Evolutionary conservation across 2,329 filamentous ascomycete species (phyloP).

Genomic region (Byssochlamys sp.): DNA sequence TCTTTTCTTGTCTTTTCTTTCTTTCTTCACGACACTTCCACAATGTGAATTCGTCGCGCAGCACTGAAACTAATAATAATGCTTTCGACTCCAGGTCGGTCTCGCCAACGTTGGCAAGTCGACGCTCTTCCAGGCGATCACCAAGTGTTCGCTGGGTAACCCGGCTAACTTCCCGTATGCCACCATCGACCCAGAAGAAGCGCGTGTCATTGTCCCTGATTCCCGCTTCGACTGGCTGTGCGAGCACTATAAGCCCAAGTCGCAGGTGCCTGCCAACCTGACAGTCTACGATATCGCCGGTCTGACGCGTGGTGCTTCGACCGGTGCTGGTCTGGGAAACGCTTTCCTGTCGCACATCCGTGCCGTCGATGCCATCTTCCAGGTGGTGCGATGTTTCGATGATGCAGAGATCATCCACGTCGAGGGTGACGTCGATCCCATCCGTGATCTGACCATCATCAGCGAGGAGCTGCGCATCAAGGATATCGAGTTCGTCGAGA

Average conservation of each 20-base stretch:
- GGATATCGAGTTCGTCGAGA: slow-evolving; percentile 97
- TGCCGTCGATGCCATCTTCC: slow-evolving; percentile 94
- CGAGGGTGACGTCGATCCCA: slow-evolving; percentile 93
- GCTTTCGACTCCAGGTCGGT: slow-evolving; percentile 59
- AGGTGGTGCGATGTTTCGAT: slow-evolving; percentile 93
- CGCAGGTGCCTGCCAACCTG: slow-evolving; percentile 87
- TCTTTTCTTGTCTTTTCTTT: background rate
- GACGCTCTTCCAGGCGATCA: slow-evolving; percentile 98
- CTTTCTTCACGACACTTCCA: background rate
- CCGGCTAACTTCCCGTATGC: slow-evolving; percentile 99
- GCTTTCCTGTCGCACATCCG: slow-evolving; percentile 97
- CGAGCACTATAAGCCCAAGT: slow-evolving; percentile 96
- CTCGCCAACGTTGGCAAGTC: slow-evolving; percentile 99
- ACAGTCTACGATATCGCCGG: slow-evolving; percentile 98
- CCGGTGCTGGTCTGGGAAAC: slow-evolving; percentile 93
- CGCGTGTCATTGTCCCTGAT: slow-evolving; percentile 92
- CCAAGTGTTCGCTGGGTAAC: slow-evolving; percentile 93
- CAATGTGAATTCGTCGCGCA: background rate
- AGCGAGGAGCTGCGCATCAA: slow-evolving; percentile 92
- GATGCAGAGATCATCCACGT: slow-evolving; percentile 99
- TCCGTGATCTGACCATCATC: slow-evolving; percentile 91
- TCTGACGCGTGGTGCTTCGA: slow-evolving; percentile 88
- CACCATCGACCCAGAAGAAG: slow-evolving; percentile 97
- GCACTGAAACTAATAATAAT: slow-evolving; percentile 3
- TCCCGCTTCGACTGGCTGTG: slow-evolving; percentile 91